These are phyloP conservation scores for Senna siamea DNA, from an alignment of 306 rosid species.

Conservation along the genomic window DNA sequence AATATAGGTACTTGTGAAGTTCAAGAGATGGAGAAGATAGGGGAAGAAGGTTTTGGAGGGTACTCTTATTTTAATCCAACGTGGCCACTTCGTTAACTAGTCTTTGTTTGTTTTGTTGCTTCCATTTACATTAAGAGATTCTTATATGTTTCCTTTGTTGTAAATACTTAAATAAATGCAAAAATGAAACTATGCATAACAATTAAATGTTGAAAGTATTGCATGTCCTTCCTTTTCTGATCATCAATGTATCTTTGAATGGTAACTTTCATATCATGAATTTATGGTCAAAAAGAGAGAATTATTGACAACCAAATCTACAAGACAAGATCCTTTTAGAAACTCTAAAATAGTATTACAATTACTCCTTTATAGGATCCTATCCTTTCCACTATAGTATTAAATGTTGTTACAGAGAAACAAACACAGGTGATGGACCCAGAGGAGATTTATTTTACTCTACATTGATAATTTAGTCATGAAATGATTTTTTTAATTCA, in stretches of 20 bases:
- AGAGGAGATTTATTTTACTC: too few relatives aligned
- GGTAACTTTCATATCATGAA: not conserved
- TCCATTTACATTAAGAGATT: not conserved
- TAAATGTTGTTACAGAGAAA: not conserved
- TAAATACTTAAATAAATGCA: not conserved
- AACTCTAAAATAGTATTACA: not conserved
- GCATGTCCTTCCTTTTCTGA: not conserved
- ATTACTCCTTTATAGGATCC: not conserved
- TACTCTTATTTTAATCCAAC: constrained; percentile 26
- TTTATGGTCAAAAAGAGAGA: constrained; percentile 15
- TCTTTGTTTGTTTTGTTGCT: constrained; percentile 8
- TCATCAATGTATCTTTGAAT: not conserved
- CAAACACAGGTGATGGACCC: too few relatives aligned
- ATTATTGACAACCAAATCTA: constrained; percentile 30
- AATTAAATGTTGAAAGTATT: too few relatives aligned
- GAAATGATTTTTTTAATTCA: too few relatives aligned
- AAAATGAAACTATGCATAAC: not conserved
- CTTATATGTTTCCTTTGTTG: constrained; percentile 14
- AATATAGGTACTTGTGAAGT: constrained; percentile 36
- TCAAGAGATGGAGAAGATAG: constrained; percentile 42
- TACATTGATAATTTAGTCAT: too few relatives aligned
- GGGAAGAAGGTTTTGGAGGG: constrained; percentile 52
- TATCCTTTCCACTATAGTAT: too few relatives aligned
- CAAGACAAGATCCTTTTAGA: not conserved
- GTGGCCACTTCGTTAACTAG: constrained; percentile 19